Conservation (phyloP, 2,329 filamentous ascomycete genomes). For the Beauveria asiatica region DNA sequence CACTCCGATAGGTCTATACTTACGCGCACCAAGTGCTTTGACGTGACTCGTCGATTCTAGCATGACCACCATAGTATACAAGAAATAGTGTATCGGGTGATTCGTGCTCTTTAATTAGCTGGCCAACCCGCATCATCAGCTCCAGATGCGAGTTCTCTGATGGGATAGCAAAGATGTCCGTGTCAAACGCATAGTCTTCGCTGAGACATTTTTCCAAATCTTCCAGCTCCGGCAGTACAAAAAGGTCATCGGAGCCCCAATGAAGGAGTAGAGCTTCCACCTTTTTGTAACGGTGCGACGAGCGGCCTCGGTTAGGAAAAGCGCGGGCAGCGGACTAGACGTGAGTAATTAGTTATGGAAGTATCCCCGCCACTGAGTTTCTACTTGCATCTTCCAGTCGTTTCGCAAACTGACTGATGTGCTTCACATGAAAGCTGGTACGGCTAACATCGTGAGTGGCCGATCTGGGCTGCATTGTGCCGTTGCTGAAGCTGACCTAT, state of each 20-base stretch:
- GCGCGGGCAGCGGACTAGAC: constrained; percentile 43
- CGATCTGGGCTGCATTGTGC: constrained; percentile 21
- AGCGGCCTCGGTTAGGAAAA: constrained; percentile 46
- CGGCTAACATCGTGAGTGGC: constrained; percentile 50
- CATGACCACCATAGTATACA: constrained; percentile 52
- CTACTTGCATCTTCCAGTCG: constrained; percentile 44
- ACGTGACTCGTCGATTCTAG: constrained; percentile 49
- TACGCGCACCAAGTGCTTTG: constrained; percentile 54
- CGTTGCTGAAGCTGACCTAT: background rate
- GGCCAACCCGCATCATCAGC: constrained; percentile 47
- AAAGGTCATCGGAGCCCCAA: constrained; percentile 50
- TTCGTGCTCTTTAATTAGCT: constrained; percentile 49
- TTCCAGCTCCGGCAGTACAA: constrained; percentile 49
- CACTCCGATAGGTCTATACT: constrained; percentile 19
- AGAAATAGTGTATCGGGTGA: constrained; percentile 47
- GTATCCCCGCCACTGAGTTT: background rate
- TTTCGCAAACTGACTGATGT: constrained; percentile 45
- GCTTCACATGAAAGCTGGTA: constrained; percentile 49
- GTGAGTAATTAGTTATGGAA: background rate
- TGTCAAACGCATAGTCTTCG: constrained; percentile 47
- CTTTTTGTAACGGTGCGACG: constrained; percentile 46
- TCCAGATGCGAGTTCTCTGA: constrained; percentile 50
- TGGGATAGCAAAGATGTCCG: constrained; percentile 49
- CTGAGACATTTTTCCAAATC: constrained; percentile 46
- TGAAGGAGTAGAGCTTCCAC: constrained; percentile 47